Evolutionary conservation across 306 rosid genomes (phyloP).

Genomic region (Sicyos edulis): DNA sequence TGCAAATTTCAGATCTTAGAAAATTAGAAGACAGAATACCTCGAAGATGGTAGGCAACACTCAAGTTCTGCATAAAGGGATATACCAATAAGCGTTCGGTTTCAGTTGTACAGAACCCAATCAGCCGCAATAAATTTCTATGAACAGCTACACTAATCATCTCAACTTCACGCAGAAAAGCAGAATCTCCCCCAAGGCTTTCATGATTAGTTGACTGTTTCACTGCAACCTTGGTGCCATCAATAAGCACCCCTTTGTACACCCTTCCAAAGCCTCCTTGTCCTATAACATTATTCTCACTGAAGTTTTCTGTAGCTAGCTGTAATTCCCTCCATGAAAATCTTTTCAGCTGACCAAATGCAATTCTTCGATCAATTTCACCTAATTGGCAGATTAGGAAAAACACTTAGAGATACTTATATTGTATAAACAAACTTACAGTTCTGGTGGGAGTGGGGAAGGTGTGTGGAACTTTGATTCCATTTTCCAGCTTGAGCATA

Average conservation of each 20-base stretch:
- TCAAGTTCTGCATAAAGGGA: constrained; percentile 94
- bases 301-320: constrained; percentile 80
- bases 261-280: constrained; percentile 99
- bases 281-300: constrained; percentile 81
- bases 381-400: constrained; percentile 38
- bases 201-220: constrained; percentile 81
- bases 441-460: neutral
- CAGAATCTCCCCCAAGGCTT: constrained; percentile 93
- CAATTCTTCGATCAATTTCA: constrained; percentile 89
- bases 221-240: constrained; percentile 82
- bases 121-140: constrained; percentile 68
- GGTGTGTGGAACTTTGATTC: neutral
- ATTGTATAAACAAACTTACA: neutral
- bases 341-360: constrained; percentile 82
- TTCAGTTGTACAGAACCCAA: constrained; percentile 89
- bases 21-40: constrained; percentile 35
- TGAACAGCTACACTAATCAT: constrained; percentile 98
- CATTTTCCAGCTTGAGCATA: neutral
- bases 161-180: constrained; percentile 97
- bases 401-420: neutral
- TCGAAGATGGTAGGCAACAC: constrained; percentile 84
- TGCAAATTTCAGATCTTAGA: constrained; percentile 9
- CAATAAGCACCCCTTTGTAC: constrained; percentile 85
- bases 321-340: constrained; percentile 92
- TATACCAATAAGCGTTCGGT: constrained; percentile 89